phyloP scores from a whole-genome alignment of 768 basidiomycete species.

The Tulasnella sp. region DNA sequence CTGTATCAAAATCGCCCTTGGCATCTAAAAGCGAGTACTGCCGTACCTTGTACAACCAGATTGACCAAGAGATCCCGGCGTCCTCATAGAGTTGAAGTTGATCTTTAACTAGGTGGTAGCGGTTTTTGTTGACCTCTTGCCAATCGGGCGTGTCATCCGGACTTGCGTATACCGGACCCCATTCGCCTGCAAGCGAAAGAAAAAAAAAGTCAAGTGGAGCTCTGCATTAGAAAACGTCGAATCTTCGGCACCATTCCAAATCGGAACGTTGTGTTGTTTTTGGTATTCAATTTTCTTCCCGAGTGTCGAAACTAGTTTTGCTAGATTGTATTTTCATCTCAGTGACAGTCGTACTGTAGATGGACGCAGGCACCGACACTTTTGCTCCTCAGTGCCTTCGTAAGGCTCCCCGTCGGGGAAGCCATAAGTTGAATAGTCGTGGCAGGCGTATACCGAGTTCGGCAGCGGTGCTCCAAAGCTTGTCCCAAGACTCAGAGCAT shows the following conservation, averaged over 20 bases:
- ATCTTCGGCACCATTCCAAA: conserved; percentile 38
- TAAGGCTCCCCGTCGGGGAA: conserved; percentile 35
- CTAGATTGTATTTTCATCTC: background rate
- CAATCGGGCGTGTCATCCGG: conserved; percentile 55
- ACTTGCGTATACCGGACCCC: conserved; percentile 74
- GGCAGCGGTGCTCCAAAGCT: conserved; percentile 31
- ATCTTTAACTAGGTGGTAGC: conserved; percentile 65
- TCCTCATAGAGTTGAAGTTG: conserved; percentile 68
- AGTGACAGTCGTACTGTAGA: background rate
- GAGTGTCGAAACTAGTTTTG: conserved; percentile 28
- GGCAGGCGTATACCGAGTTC: conserved; percentile 39
- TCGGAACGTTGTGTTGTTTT: conserved; percentile 29
- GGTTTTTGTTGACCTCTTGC: conserved; percentile 58
- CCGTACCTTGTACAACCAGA: conserved; percentile 72
- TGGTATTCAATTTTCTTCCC: conserved; percentile 38
- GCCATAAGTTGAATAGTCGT: conserved; percentile 39
- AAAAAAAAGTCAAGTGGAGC: background rate
- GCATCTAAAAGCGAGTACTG: conserved; percentile 18
- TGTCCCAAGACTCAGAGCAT: background rate
- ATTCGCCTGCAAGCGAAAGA: conserved; percentile 58
- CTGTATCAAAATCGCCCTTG: too few species aligned
- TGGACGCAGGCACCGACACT: conserved; percentile 10
- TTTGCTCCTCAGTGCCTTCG: conserved; percentile 31
- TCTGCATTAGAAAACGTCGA: conserved; percentile 29
- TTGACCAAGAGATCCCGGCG: conserved; percentile 57